These are phyloP conservation scores for Auricularia sp. DNA, from an alignment of 768 basidiomycete genomes.

Conservation along the genomic window DNA sequence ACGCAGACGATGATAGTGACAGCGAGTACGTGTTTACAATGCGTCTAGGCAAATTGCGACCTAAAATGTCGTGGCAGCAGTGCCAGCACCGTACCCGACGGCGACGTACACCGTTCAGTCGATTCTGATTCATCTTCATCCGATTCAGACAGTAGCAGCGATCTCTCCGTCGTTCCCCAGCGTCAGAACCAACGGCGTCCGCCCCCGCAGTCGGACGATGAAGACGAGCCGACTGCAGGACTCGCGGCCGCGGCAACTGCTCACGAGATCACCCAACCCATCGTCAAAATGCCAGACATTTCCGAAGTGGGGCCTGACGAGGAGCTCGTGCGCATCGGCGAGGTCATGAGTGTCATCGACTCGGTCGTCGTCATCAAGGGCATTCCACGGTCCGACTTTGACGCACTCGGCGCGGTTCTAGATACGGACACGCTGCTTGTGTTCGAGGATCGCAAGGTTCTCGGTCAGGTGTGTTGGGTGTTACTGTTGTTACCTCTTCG, in stretches of 20 bases:
- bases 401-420: constrained; percentile 49
- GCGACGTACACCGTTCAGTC: not conserved
- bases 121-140: not conserved
- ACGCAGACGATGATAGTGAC: not conserved
- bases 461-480: constrained; percentile 63
- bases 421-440: constrained; percentile 88
- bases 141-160: not conserved
- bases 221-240: constrained; percentile 3
- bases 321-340: constrained; percentile 62
- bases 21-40: not conserved
- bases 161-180: not conserved
- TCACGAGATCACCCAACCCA: constrained; percentile 32
- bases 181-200: not conserved
- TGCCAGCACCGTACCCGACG: not conserved
- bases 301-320: constrained; percentile 55
- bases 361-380: constrained; percentile 68
- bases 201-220: constrained; percentile 2
- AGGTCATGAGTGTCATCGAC: constrained; percentile 65
- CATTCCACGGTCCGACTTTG: constrained; percentile 28
- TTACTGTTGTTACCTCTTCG: not conserved
- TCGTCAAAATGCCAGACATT: constrained; percentile 41
- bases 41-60: not conserved
- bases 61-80: not conserved
- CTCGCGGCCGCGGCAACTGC: constrained; percentile 11
- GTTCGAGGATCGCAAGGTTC: constrained; percentile 77